Base-by-base conservation (phyloP, 306 rosid species). In the Dalbergia cochinchinensis region DNA sequence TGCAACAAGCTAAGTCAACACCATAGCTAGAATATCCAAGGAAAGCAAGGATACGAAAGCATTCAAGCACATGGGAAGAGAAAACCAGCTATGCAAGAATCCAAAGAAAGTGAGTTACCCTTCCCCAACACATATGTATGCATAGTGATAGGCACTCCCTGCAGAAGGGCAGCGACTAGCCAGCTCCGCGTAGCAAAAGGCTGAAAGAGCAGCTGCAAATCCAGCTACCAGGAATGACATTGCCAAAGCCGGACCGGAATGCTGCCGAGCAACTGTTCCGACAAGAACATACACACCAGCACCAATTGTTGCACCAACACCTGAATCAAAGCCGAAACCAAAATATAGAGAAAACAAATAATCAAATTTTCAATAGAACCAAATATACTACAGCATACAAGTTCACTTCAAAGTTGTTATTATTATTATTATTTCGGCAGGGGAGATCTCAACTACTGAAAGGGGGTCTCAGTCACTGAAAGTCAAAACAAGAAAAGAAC, bases 141-240 rank as follows among this genome's bases (percentile, higher is more conserved):
- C 80, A 70, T 92, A 95, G 79, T 95, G 99, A 87, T 95, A 95
- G 18, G 99, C 97, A 66, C 99, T 95, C 50, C 98, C 99, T 18
- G 99, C 99, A n/a, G 98, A 95, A 67, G 99, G 98, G 59, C 94
- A 95, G 2, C 98, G 91, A 83, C 99, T 91, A 2, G 99, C 87
- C 67, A 95, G 89, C 85, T 92, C 99, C 1, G 99, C 98, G 83
- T 92, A 95, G 63, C 96, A 92, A 80, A 95, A 91, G 19, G 98
- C 99, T 2, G 99, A 95, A 83, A 95, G 97, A 7, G 96, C 92
- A 54, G 97, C 96, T 0, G 99, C 97, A 31, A 95, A 80, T 74
- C 99, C 99, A 35, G 98, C 99, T 18, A 92, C 76, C 47, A 95
- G 77, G 67, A 95, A 92, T 48, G 99, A 90, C 58, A 95, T 54